phyloP scores from a whole-genome alignment of 1,284 basidiomycete genomes.

The Cutaneotrichosporon mucoides region DNA sequence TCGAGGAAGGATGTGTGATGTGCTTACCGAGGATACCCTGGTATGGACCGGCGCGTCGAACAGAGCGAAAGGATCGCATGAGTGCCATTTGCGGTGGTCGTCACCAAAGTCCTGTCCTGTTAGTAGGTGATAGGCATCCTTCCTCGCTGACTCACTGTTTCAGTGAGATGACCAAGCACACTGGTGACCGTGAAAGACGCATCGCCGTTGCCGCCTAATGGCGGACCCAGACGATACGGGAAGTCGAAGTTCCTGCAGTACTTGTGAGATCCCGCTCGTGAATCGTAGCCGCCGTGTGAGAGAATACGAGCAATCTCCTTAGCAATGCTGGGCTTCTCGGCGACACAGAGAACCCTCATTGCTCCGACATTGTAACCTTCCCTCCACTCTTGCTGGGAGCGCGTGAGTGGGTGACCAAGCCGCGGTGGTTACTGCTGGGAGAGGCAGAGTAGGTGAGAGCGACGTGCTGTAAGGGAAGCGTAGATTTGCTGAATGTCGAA shows the following conservation, averaged over 20 bases:
- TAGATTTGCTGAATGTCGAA: too few species aligned
- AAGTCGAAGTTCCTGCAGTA: conserved; percentile 96
- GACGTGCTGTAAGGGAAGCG: too few species aligned
- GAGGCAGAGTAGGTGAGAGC: too few species aligned
- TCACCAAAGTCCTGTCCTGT: conserved; percentile 65
- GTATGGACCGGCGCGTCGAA: conserved; percentile 80
- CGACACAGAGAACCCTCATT: conserved; percentile 78
- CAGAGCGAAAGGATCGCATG: conserved; percentile 79
- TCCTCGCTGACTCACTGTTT: conserved; percentile 21
- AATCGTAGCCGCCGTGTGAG: conserved; percentile 71
- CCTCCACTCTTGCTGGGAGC: too few species aligned
- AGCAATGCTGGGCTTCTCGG: conserved; percentile 97
- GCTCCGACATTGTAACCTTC: background rate
- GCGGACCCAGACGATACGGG: conserved; percentile 58
- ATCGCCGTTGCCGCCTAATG: conserved; percentile 54
- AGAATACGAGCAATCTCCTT: conserved; percentile 86
- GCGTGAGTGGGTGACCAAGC: too few species aligned
- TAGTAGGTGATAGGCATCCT: too few species aligned
- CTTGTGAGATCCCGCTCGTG: conserved; percentile 63
- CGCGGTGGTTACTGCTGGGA: too few species aligned
- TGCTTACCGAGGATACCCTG: conserved; percentile 45
- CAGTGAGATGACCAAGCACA: conserved; percentile 80
- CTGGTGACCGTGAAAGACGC: conserved; percentile 83
- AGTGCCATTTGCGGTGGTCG: conserved; percentile 69
- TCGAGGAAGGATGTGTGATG: too few species aligned